Percentiles rank a stretch among this genome's conserved stretches.
phyloP scores from a whole-genome alignment of 2,329 filamentous ascomycete genomes.

The Clarireedia paspali region DNA sequence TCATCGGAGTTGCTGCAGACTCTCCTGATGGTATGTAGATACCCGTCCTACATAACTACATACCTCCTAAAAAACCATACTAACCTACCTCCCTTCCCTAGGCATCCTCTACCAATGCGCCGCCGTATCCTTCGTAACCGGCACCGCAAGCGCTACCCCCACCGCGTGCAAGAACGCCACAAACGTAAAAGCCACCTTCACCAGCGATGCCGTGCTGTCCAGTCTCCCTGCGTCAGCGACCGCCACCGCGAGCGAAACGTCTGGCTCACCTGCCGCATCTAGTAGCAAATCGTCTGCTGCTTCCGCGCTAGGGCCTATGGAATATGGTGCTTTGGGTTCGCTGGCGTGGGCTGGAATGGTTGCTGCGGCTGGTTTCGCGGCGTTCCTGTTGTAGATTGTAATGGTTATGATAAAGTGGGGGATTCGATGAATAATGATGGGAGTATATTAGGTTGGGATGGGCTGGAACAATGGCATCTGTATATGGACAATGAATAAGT shows the following conservation, averaged over 20 bases:
- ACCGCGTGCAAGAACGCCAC: conserved; percentile 35
- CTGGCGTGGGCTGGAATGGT: conserved; percentile 12
- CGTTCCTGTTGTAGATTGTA: conserved; percentile 13
- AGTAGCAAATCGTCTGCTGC: conserved; percentile 7
- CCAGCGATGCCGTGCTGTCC: conserved; percentile 11
- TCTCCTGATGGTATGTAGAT: conserved; percentile 42
- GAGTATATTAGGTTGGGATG: too few relatives aligned
- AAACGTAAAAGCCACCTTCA: conserved; percentile 24
- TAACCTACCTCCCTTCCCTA: background rate
- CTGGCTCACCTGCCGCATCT: background rate
- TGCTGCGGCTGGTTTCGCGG: conserved; percentile 12
- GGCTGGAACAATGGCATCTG: too few relatives aligned
- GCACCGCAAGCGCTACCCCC: conserved; percentile 24
- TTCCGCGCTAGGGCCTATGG: background rate
- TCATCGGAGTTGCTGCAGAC: conserved; percentile 44
- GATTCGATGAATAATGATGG: background rate
- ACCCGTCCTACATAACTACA: background rate
- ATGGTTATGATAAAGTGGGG: background rate
- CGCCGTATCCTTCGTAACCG: conserved; percentile 46
- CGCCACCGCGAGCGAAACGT: background rate
- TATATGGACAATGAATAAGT: too few relatives aligned
- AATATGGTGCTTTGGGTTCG: conserved; percentile 9
- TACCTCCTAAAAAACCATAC: background rate
- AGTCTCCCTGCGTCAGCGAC: conserved; percentile 12
- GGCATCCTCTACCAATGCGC: conserved; percentile 38